Evolutionary conservation across 306 rosid genomes (phyloP).

Genomic region (Castanopsis chinensis): DNA sequence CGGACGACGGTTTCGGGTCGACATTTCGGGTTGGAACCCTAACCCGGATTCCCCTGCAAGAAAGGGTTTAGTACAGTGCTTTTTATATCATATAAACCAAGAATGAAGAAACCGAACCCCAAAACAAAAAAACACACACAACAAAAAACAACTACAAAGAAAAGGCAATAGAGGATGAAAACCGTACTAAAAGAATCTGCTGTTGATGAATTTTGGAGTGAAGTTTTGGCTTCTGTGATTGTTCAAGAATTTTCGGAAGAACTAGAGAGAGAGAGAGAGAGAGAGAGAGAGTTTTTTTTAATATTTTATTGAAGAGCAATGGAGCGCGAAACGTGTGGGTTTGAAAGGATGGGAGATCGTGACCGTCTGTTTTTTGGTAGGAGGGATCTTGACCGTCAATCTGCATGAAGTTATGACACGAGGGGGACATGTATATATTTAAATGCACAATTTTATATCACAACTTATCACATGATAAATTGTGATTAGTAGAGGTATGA

Average conservation of each 20-base stretch:
- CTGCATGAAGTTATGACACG: too few relatives aligned
- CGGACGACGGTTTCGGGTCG: conserved; percentile 21
- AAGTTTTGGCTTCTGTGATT: conserved; percentile 12
- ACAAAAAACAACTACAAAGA: background rate
- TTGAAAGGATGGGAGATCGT: conserved; percentile 11
- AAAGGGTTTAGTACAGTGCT: conserved; percentile 11
- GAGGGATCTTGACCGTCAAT: conserved; percentile 21
- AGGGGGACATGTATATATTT: too few relatives aligned
- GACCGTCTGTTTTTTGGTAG: conserved; percentile 11
- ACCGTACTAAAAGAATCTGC: background rate
- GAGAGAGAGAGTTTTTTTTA: background rate
- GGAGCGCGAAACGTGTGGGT: conserved; percentile 28
- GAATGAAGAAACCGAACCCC: background rate
- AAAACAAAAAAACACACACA: background rate
- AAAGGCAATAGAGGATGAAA: background rate
- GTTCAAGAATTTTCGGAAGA: background rate
- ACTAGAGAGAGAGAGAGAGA: background rate
- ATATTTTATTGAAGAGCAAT: background rate
- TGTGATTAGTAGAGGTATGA: rapidly evolving
- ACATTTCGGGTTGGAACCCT: conserved; percentile 37
- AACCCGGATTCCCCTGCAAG: conserved; percentile 20
- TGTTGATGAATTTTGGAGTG: conserved; percentile 10
- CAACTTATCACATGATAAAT: rapidly evolving
- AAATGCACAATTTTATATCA: too few relatives aligned
- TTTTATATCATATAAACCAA: background rate